A percentile compares a stretch with the other conserved stretches of the same genome.
phyloP scores from a whole-genome alignment of 1,139 yeast genomes.

The Hyphopichia pseudoburtonii region DNA sequence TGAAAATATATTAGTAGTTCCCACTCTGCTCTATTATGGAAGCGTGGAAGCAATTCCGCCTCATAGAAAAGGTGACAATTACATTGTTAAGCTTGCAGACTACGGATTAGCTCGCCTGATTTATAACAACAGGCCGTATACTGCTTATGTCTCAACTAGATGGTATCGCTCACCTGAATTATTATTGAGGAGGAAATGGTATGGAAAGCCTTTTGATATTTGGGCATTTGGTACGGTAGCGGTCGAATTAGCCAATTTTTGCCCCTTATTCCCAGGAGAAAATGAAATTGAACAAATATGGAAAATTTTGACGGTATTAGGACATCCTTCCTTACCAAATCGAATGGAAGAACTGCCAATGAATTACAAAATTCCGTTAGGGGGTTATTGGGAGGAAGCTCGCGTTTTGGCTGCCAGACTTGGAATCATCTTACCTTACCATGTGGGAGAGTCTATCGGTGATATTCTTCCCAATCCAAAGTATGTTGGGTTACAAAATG shows the following conservation, averaged over 20 bases:
- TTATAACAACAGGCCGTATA: slow-evolving; percentile 54
- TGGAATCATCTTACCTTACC: slow-evolving; percentile 54
- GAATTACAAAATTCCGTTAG: slow-evolving; percentile 43
- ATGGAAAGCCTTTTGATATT: slow-evolving; percentile 79
- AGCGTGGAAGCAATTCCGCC: slow-evolving; percentile 41
- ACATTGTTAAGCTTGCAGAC: slow-evolving; percentile 81
- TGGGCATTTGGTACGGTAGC: slow-evolving; percentile 96
- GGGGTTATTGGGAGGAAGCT: slow-evolving; percentile 72
- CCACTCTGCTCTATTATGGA: slow-evolving; percentile 54
- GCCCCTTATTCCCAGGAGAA: slow-evolving; percentile 82
- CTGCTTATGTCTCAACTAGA: slow-evolving; percentile 87
- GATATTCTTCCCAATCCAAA: slow-evolving; percentile 26
- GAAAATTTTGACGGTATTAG: slow-evolving; percentile 65
- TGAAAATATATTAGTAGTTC: slow-evolving; percentile 71
- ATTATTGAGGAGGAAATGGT: slow-evolving; percentile 61
- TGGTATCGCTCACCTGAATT: slow-evolving; percentile 98
- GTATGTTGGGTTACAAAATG: slow-evolving; percentile 40
- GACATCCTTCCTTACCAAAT: slow-evolving; percentile 53
- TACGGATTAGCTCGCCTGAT: slow-evolving; percentile 82
- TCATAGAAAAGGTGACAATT: slow-evolving; percentile 41
- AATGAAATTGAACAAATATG: slow-evolving; percentile 77
- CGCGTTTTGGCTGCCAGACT: slow-evolving; percentile 45
- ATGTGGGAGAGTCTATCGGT: slow-evolving; percentile 25
- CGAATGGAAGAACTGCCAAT: slow-evolving; percentile 9
- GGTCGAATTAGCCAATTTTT: slow-evolving; percentile 71